Percentiles rank a stretch among this genome's conserved stretches.
phyloP scores from a whole-genome alignment of 2,329 filamentous ascomycete genomes.

The Metarhizium rileyi region DNA sequence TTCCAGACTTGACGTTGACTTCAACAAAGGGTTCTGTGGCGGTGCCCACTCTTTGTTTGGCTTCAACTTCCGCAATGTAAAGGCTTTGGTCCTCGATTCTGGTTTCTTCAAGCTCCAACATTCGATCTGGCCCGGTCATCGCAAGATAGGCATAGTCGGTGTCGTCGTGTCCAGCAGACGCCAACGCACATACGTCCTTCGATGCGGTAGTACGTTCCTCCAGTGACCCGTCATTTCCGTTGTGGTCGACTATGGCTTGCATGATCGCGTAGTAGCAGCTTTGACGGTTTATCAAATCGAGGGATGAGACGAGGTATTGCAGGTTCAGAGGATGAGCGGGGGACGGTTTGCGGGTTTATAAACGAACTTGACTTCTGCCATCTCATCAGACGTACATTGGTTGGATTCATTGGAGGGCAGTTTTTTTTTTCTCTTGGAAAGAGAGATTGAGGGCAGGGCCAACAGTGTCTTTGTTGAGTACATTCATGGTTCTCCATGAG shows the following conservation, averaged over 20 bases:
- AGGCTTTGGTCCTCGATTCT: neutral
- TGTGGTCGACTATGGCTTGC: neutral
- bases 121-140: too few species aligned
- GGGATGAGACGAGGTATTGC: neutral
- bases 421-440: too few species aligned
- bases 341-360: neutral
- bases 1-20: too few species aligned
- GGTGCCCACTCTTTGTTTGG: neutral
- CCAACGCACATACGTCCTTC: neutral
- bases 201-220: neutral
- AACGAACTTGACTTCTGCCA: neutral
- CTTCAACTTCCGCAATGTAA: neutral
- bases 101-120: neutral
- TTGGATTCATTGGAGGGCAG: neutral
- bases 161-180: neutral
- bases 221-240: neutral
- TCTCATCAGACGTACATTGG: neutral
- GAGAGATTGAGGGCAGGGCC: too few species aligned
- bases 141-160: neutral
- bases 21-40: too few species aligned
- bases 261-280: neutral
- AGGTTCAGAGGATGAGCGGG: neutral
- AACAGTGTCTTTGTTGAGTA: neutral
- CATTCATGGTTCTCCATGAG: neutral
- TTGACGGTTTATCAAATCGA: neutral